phyloP scores from a whole-genome alignment of 1,139 yeast genomes.

The Taphrina wiesneri region DNA sequence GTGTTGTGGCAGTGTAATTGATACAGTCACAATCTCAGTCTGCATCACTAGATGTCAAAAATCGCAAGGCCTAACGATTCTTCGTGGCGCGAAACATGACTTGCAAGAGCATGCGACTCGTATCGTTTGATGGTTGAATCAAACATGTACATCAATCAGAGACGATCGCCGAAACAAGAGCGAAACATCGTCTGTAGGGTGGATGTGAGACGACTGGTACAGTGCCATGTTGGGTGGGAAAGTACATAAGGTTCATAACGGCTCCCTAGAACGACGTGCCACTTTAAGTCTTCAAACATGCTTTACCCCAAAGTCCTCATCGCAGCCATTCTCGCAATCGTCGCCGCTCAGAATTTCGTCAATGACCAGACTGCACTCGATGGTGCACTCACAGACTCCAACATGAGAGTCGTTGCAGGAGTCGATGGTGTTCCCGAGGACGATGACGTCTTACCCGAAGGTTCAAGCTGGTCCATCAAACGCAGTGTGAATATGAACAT shows the following conservation, averaged over 20 bases:
- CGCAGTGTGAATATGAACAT: neutral
- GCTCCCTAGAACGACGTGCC: no score
- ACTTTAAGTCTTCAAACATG: neutral
- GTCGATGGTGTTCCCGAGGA: slow-evolving; percentile 5
- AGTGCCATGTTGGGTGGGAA: no score
- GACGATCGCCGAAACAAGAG: no score
- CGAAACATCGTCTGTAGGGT: no score
- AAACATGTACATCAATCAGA: no score
- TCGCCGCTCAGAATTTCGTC: neutral
- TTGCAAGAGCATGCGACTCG: no score
- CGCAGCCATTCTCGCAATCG: neutral
- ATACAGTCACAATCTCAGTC: neutral
- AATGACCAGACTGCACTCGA: neutral
- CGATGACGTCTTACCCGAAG: slow-evolving; percentile 10
- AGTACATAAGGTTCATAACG: no score
- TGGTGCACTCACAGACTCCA: neutral
- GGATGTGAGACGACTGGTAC: no score
- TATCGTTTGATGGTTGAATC: no score
- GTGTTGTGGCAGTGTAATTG: neutral
- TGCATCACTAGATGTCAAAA: no score
- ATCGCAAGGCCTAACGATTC: no score
- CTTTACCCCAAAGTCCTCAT: neutral
- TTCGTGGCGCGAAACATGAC: no score
- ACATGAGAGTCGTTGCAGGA: neutral
- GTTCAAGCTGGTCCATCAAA: neutral